Conservation (phyloP, 345 rosid genomes). For the Pelargonium nanum region DNA sequence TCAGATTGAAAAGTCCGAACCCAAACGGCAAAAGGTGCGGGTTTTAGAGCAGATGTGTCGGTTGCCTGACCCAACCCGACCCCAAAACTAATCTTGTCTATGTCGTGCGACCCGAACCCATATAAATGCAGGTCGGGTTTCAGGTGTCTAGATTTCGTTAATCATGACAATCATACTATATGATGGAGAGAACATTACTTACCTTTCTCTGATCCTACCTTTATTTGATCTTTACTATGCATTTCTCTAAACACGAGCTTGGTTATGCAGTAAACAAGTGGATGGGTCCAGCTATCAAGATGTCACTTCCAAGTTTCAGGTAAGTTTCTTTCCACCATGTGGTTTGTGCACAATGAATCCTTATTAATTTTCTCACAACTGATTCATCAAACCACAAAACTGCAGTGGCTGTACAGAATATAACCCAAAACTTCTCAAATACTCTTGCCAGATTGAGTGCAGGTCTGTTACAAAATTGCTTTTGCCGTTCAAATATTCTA, state of each 20-base stretch:
- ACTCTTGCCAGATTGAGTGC: conserved; percentile 74
- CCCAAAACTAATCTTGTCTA: no score
- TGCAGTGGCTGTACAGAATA: conserved; percentile 72
- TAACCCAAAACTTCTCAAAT: conserved; percentile 58
- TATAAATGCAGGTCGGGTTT: no score
- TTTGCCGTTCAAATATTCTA: background rate
- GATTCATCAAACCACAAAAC: conserved; percentile 2
- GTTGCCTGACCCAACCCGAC: no score
- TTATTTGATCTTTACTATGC: no score
- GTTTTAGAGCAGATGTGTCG: no score
- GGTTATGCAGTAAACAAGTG: conserved; percentile 18
- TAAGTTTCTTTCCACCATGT: conserved; percentile 11
- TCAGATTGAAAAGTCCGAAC: no score
- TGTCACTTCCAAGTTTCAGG: conserved; percentile 95
- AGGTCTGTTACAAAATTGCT: conserved; percentile 33
- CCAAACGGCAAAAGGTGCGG: no score
- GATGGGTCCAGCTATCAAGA: conserved; percentile 57
- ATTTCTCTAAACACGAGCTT: background rate
- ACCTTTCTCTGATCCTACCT: no score
- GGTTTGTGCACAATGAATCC: background rate
- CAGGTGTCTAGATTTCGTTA: no score
- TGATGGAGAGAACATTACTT: no score
- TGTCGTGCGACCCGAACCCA: no score
- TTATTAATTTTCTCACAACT: background rate
- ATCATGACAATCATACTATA: no score